These are phyloP conservation scores for Lactuca sativa DNA, from an alignment of 129 eudicot genomes.

Conservation along the genomic window DNA sequence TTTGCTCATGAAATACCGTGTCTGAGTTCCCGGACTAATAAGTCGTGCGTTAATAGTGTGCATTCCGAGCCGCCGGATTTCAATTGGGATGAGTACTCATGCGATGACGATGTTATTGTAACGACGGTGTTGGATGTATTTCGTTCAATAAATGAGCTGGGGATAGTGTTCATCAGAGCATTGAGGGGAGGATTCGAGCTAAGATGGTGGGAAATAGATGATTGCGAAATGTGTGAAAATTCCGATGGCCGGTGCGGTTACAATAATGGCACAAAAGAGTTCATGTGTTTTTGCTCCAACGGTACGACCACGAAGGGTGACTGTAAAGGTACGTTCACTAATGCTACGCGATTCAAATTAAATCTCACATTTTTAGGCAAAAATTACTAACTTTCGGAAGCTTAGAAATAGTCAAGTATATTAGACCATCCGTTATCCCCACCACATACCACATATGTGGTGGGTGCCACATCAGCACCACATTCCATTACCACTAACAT, in stretches of 20 bases:
- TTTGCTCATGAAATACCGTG: slow-evolving; percentile 18
- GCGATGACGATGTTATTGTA: slow-evolving; percentile 22
- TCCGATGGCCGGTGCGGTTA: slow-evolving; percentile 17
- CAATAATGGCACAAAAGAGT: neutral
- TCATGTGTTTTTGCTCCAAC: slow-evolving; percentile 21
- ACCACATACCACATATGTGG: no score
- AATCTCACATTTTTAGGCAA: neutral
- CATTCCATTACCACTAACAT: no score
- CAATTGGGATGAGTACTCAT: slow-evolving; percentile 7
- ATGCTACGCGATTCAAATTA: neutral
- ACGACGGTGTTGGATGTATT: slow-evolving; percentile 8
- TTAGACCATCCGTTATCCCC: no score
- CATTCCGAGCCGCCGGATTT: neutral
- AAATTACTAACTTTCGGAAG: no score
- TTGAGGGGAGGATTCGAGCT: slow-evolving; percentile 23
- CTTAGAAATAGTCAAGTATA: slow-evolving; percentile 7
- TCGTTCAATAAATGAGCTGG: neutral
- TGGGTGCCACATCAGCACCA: no score
- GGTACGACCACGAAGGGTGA: neutral
- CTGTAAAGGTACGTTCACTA: slow-evolving; percentile 19
- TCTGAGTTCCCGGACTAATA: neutral
- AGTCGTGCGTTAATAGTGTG: slow-evolving; percentile 2
- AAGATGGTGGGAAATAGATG: neutral
- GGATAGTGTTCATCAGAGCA: neutral
- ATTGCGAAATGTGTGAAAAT: slow-evolving; percentile 10